Conservation (phyloP, 73 alveolate genomes). For the Uronychia setigera region DNA sequence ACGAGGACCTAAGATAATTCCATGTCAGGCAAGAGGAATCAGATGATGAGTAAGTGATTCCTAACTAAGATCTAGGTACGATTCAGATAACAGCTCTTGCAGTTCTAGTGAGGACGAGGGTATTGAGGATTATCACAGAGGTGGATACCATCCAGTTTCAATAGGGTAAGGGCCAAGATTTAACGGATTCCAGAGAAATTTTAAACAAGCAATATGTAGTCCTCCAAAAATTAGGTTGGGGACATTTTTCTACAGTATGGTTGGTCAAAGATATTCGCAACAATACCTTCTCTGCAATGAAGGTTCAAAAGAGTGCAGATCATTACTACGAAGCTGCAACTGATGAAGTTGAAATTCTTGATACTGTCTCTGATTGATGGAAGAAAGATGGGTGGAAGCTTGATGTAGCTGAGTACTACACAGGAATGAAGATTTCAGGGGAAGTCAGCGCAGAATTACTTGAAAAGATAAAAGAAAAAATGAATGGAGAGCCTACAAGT, state of each 20-base stretch:
- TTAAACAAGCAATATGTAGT: slow-evolving; percentile 86
- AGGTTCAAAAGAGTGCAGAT: slow-evolving; percentile 92
- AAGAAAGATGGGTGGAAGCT: slow-evolving; percentile 26
- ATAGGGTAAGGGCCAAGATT: slow-evolving; percentile 52
- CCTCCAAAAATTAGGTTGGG: slow-evolving; percentile 94
- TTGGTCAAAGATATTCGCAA: slow-evolving; percentile 83
- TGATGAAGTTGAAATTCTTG: slow-evolving; percentile 92
- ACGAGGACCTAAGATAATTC: too few relatives aligned
- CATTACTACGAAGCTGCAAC: slow-evolving; percentile 95
- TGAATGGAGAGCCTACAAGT: background rate
- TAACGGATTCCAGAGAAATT: slow-evolving; percentile 56
- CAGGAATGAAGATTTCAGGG: background rate
- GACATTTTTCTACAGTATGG: slow-evolving; percentile 98
- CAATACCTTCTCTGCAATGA: slow-evolving; percentile 75
- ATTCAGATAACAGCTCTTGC: background rate
- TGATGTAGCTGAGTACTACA: background rate
- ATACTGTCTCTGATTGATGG: slow-evolving; percentile 78
- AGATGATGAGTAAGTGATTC: background rate
- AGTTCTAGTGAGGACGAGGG: slow-evolving; percentile 82
- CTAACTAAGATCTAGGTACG: slow-evolving; percentile 4
- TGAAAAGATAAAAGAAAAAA: slow-evolving; percentile 15
- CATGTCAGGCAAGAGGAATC: too few relatives aligned
- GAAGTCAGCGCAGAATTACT: slow-evolving; percentile 24
- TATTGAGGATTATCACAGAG: slow-evolving; percentile 79
- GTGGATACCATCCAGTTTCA: slow-evolving; percentile 97